phyloP scores from a whole-genome alignment of 1,284 basidiomycete species.

The Ceratobasidium sp. region DNA sequence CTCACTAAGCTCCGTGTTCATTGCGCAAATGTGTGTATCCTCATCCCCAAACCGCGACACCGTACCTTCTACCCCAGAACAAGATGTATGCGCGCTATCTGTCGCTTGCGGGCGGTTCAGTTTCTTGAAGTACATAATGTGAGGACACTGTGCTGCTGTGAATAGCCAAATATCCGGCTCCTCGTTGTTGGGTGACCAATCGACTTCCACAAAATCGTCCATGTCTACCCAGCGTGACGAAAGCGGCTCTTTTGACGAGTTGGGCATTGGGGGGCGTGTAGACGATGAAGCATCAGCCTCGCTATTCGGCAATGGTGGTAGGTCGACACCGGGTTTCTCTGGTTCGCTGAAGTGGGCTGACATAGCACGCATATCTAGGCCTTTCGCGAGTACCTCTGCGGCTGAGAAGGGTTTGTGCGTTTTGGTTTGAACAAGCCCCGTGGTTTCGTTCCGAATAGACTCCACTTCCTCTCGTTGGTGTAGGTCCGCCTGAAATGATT shows the following conservation, averaged over 20 bases:
- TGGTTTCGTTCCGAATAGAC: slow-evolving; percentile 60
- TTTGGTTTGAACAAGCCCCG: slow-evolving; percentile 67
- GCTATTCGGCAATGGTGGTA: slow-evolving; percentile 34
- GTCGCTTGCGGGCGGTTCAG: slow-evolving; percentile 56
- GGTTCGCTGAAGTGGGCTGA: slow-evolving; percentile 83
- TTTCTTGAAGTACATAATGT: slow-evolving; percentile 83
- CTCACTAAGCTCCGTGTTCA: slow-evolving; percentile 81
- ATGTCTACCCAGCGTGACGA: slow-evolving; percentile 79
- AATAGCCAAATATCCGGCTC: slow-evolving; percentile 78
- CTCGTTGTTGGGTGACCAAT: slow-evolving; percentile 69
- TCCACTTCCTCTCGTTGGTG: slow-evolving; percentile 93
- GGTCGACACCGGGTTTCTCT: slow-evolving; percentile 61
- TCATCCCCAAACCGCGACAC: slow-evolving; percentile 89
- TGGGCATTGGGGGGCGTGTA: slow-evolving; percentile 42
- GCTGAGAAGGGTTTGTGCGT: slow-evolving; percentile 93
- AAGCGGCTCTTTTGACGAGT: slow-evolving; percentile 39
- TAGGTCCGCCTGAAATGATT: slow-evolving; percentile 88
- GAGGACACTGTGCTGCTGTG: slow-evolving; percentile 82
- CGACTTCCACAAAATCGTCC: slow-evolving; percentile 88
- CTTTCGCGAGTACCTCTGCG: slow-evolving; percentile 87
- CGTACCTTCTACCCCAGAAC: slow-evolving; percentile 49
- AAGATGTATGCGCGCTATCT: slow-evolving; percentile 50
- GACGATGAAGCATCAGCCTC: slow-evolving; percentile 46
- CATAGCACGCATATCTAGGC: slow-evolving; percentile 83
- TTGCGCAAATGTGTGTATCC: slow-evolving; percentile 85